phyloP scores from a whole-genome alignment of 2,329 filamentous ascomycete genomes.

The Fusarium fracticaudum region DNA sequence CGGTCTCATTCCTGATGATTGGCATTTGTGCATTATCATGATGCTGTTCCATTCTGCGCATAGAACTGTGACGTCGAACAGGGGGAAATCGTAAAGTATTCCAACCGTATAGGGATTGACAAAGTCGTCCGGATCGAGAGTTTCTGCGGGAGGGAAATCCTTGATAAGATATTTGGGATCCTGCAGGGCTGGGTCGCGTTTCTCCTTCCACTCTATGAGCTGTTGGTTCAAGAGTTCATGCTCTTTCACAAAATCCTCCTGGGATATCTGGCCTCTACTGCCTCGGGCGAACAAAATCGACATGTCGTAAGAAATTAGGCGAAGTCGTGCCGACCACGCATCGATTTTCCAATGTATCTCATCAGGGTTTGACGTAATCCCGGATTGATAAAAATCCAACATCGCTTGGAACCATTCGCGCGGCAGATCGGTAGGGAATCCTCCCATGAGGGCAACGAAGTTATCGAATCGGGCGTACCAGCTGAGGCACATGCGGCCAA shows the following conservation, averaged over 20 bases:
- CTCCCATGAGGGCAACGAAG: slow-evolving; percentile 83
- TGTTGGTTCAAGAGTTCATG: slow-evolving; percentile 62
- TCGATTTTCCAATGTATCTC: slow-evolving; percentile 74
- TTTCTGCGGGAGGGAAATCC: slow-evolving; percentile 64
- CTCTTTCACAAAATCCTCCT: slow-evolving; percentile 71
- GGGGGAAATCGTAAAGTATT: slow-evolving; percentile 73
- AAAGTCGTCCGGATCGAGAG: slow-evolving; percentile 70
- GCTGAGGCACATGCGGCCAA: slow-evolving; percentile 77
- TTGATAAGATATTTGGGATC: slow-evolving; percentile 71
- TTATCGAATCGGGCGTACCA: slow-evolving; percentile 95
- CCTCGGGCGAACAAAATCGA: slow-evolving; percentile 78
- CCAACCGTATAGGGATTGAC: slow-evolving; percentile 78
- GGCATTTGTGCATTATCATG: slow-evolving; percentile 81
- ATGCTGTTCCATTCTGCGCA: slow-evolving; percentile 82
- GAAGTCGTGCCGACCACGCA: slow-evolving; percentile 70
- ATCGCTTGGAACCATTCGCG: slow-evolving; percentile 80
- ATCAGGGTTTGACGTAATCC: slow-evolving; percentile 67
- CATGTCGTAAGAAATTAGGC: slow-evolving; percentile 82
- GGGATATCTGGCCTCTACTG: slow-evolving; percentile 69
- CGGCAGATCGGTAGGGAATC: slow-evolving; percentile 76
- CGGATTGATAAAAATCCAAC: slow-evolving; percentile 69
- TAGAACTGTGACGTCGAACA: slow-evolving; percentile 80
- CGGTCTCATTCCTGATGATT: slow-evolving; percentile 68
- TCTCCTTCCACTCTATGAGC: slow-evolving; percentile 61
- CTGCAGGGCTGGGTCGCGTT: slow-evolving; percentile 69